Evolutionary conservation across 805 yeast genomes (phyloP), one percentile per base, ranked within the genome.

Genomic region (Candida insectorum): DNA sequence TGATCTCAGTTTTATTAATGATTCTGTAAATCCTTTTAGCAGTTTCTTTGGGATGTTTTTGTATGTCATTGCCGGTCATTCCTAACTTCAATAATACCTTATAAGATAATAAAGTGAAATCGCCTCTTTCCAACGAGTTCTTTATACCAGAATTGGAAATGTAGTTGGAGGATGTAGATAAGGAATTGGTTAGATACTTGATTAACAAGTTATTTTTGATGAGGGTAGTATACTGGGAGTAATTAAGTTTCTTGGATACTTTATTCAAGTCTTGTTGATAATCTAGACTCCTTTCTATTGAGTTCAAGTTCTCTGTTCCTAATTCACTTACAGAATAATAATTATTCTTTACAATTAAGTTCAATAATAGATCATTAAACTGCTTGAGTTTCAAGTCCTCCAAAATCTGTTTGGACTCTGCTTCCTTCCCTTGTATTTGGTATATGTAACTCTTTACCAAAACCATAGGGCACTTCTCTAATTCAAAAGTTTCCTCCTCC

Each of bases 391-490:
- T 62, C 8, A 69, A 41, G 2, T 51, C 43, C 3, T 60, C 46
- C 16, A 41, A 32, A 3, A 76, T 53, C 2, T 46, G 36, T 24
- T 48, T 30, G 2, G 79, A 58, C 13, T 60, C 57, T 1, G 48
- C 57, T 2, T 33, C 28, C 11, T 67, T 47, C 6, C 71, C 72
- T 24, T 43, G 39, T 5, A 44, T 21, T 30, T 66, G 69, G 33
- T 73, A 57, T 13, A 75, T 71, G 45, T 71, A 80, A 2, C 85
- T 80, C 19, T 71, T 72, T 43, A 83, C 82, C 27, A 79, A 52
- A 37, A 69, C 54, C 14, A 81, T 81, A 16, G 91, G 83, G 19
- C 73, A 64, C n/a, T 75, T 49, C 48, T 81, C 86, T 31, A 67
- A 58, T 38, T 79, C 85, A 6, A 65, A 71, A 6, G 57, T 61